Evolutionary conservation across 2,329 filamentous ascomycete genomes (phyloP), one percentile per base, ranked within the genome.

Genomic region (Plectosphaerella sp.): DNA sequence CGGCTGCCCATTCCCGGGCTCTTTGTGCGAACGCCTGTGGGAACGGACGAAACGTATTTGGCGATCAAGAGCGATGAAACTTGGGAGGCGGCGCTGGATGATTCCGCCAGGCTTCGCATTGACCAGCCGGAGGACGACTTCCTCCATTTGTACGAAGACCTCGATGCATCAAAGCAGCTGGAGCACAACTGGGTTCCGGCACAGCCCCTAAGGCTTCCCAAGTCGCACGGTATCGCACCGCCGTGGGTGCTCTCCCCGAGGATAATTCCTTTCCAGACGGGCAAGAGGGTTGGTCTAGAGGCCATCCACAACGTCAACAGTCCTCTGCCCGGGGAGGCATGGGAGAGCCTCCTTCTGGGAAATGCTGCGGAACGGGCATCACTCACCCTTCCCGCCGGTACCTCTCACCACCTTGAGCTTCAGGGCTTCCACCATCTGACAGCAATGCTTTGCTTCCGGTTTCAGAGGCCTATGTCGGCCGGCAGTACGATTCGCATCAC

Each of bases 121-220:
- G 52, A 55, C 22, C 52, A 58, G 22, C 45, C 36, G 2, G 54
- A 58, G 24, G 57, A 59, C 18, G 48, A 53, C 18, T 59, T 58
- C 16, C 48, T 59, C 3, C 56, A 59, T 24, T 35, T 57, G 2
- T 59, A 58, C 47, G 56, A 58, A 39, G 9, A 51, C 20, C 41
- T 47, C 14, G 10, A 25, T 4, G 18, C 49, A 6, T 11, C 16
- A 5, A 16, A 11, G 15, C 24, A 12, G 9, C 15, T 2, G 15
- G 42, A 4, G 4, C 39, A 1, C 20, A 18, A 7, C 11, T 57
- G 51, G 54, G 45, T 49, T 1, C 11, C 28, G 4, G 54, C 57
- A 14, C 41, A 50, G n/a, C 18, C n/a, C 10, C 28, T 50, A 3
- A 41, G 45, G 35, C 47, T 45, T 16, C 46, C 46, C 10, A 37